These are phyloP conservation scores for Astrephomene gubernaculifera DNA, from an alignment of 139 green algal genomes.

Conservation along the genomic window DNA sequence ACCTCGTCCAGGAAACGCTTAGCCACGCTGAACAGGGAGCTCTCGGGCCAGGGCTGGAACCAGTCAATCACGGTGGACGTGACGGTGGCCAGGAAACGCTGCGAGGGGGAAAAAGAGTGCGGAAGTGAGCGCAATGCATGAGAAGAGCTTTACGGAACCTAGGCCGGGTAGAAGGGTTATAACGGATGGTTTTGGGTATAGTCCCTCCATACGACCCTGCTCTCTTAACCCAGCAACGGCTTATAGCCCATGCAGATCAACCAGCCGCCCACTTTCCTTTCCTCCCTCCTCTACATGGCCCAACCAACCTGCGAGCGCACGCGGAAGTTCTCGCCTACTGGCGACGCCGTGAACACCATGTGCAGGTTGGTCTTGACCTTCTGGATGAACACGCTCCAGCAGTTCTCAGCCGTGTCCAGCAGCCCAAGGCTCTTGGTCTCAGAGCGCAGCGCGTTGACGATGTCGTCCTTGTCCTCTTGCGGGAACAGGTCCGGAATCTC, in stretches of 20 bases:
- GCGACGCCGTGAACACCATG: constrained; percentile 88
- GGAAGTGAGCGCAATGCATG: too few species aligned
- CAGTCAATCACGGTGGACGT: constrained; percentile 93
- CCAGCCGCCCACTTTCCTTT: too few species aligned
- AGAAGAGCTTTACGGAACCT: too few species aligned
- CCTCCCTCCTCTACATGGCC: not conserved
- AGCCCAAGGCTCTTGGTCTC: constrained; percentile 87
- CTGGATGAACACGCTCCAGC: constrained; percentile 87
- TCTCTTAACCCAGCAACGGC: too few species aligned
- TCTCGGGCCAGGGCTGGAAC: constrained; percentile 90
- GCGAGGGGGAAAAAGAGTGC: not conserved
- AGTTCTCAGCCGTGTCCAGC: constrained; percentile 86
- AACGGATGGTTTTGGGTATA: too few species aligned
- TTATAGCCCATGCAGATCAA: too few species aligned
- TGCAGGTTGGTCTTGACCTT: constrained; percentile 87
- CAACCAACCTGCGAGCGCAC: constrained; percentile 61
- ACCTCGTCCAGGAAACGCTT: constrained; percentile 89
- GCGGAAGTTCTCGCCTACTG: constrained; percentile 92
- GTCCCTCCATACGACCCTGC: too few species aligned
- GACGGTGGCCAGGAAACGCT: constrained; percentile 92
- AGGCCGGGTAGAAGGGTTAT: too few species aligned
- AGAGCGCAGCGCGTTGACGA: constrained; percentile 85
- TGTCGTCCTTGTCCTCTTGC: constrained; percentile 90
- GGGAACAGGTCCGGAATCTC: constrained; percentile 92
- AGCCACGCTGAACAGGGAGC: constrained; percentile 83